These are phyloP conservation scores for Podaxis sp. DNA, from an alignment of 768 basidiomycete species.

Conservation along the genomic window DNA sequence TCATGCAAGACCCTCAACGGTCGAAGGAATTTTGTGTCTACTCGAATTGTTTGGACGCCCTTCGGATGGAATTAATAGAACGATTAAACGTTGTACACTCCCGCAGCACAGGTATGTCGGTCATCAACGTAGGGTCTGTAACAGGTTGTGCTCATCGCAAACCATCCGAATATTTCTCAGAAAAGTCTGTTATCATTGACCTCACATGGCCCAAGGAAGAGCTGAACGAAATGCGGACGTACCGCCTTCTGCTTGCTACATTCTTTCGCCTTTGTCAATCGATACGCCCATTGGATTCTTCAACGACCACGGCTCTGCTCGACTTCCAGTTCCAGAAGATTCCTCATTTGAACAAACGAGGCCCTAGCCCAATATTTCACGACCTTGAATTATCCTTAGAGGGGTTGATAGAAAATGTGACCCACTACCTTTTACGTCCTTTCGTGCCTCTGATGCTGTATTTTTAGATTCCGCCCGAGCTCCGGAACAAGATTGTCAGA, in stretches of 20 bases:
- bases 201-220: not conserved
- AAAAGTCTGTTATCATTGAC: not conserved
- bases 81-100: not conserved
- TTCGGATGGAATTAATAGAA: not conserved
- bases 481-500: not conserved
- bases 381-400: not conserved
- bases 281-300: not conserved
- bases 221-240: not conserved
- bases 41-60: not conserved
- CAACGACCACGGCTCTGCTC: not conserved
- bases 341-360: not conserved
- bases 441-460: no score
- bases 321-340: not conserved
- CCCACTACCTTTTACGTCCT: no score
- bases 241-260: not conserved
- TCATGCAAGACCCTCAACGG: not conserved
- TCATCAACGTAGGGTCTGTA: not conserved
- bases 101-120: not conserved
- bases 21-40: not conserved
- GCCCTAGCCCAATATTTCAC: no score
- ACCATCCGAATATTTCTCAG: not conserved
- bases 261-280: not conserved
- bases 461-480: no score
- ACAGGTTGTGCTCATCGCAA: not conserved
- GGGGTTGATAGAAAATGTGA: not conserved